Conservation (phyloP, 805 yeast genomes). For the Blastobotrys terrestris region DNA sequence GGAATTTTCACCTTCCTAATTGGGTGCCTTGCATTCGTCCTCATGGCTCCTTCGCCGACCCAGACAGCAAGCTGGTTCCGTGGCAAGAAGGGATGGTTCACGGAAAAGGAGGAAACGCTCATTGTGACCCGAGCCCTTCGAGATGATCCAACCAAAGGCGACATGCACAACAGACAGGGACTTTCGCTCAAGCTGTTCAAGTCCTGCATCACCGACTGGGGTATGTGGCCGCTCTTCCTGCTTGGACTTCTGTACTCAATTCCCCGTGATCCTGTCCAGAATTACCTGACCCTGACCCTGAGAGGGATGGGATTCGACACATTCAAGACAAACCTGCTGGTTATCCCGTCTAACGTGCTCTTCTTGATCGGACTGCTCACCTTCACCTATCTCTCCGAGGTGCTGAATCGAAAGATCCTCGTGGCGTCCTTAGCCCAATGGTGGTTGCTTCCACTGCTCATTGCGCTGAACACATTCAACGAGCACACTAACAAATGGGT, state of each 20-base stretch:
- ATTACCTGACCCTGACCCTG: slow-evolving; percentile 46
- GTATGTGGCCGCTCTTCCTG: slow-evolving; percentile 50
- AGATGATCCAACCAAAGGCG: slow-evolving; percentile 60
- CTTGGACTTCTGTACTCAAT: slow-evolving; percentile 40
- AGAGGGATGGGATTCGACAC: slow-evolving; percentile 47
- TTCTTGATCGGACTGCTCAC: slow-evolving; percentile 11
- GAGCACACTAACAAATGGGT: slow-evolving; percentile 23
- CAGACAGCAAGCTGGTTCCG: slow-evolving; percentile 45
- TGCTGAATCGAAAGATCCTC: slow-evolving; percentile 10
- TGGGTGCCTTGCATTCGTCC: slow-evolving; percentile 40
- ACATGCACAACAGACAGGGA: slow-evolving; percentile 56
- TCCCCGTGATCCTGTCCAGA: slow-evolving; percentile 33
- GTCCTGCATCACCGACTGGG: slow-evolving; percentile 40
- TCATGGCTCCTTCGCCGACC: slow-evolving; percentile 48
- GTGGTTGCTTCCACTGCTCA: slow-evolving; percentile 12
- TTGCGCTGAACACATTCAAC: slow-evolving; percentile 20
- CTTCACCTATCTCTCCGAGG: slow-evolving; percentile 14
- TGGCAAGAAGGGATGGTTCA: slow-evolving; percentile 43
- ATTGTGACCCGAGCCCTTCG: slow-evolving; percentile 51
- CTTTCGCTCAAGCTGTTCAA: slow-evolving; percentile 37
- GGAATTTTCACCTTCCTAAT: slow-evolving; percentile 47
- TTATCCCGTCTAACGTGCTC: slow-evolving; percentile 31
- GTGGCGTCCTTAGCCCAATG: slow-evolving; percentile 41
- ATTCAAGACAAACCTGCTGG: slow-evolving; percentile 44
- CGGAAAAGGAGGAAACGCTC: slow-evolving; percentile 51